Evolutionary conservation across 345 rosid genomes (phyloP).

Genomic region (Euphorbia lathyris): DNA sequence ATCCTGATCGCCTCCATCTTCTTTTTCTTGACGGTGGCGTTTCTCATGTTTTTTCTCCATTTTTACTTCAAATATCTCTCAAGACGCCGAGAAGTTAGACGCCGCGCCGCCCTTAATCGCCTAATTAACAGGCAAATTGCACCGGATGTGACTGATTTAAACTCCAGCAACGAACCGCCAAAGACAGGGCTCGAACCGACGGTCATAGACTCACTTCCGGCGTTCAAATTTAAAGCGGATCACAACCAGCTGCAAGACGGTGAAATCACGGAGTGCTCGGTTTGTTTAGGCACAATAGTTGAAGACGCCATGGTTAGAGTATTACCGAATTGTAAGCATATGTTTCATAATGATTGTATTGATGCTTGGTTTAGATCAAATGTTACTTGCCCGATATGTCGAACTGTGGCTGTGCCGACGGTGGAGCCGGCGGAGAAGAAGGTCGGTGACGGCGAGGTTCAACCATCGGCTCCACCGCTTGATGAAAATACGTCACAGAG

Average conservation of each 20-base stretch:
- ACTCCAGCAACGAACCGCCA: slow-evolving; percentile 29
- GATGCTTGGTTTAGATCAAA: slow-evolving; percentile 48
- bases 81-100: slow-evolving; percentile 31
- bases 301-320: slow-evolving; percentile 35
- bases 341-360: slow-evolving; percentile 48
- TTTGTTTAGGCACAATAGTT: slow-evolving; percentile 36
- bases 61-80: slow-evolving; percentile 41
- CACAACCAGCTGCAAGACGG: not conserved
- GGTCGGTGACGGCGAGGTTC: slow-evolving; percentile 14
- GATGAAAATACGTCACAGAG: slow-evolving; percentile 36
- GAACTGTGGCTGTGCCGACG: slow-evolving; percentile 33
- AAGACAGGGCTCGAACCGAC: slow-evolving; percentile 42
- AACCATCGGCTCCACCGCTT: slow-evolving; percentile 36
- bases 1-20: slow-evolving; percentile 45
- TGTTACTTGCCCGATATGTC: slow-evolving; percentile 48
- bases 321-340: slow-evolving; percentile 50
- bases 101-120: slow-evolving; percentile 20
- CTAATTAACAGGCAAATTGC: slow-evolving; percentile 2
- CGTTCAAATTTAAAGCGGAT: slow-evolving; percentile 19
- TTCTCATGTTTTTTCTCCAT: slow-evolving; percentile 37
- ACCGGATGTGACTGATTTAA: not conserved
- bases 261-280: slow-evolving; percentile 36
- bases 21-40: slow-evolving; percentile 38
- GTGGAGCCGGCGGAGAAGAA: slow-evolving; percentile 27
- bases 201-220: slow-evolving; percentile 41